Conservation (phyloP, 1,139 yeast genomes). For the Chernovozyma sophiae-reginae region DNA sequence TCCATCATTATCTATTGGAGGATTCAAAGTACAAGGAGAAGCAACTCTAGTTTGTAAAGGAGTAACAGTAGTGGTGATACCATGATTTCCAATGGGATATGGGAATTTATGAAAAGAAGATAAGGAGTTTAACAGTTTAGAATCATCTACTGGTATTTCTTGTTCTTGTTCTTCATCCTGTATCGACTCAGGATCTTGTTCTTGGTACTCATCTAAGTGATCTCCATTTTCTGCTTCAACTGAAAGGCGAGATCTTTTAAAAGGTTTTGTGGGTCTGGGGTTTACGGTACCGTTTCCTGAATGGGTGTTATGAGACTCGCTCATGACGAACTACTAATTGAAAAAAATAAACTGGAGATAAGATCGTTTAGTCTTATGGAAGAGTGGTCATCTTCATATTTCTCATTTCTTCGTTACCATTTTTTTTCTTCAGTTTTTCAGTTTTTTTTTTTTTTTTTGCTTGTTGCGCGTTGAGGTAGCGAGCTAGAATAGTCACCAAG, state of each 20-base stretch:
- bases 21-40: conserved; percentile 75
- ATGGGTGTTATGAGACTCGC: not conserved
- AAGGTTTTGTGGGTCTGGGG: conserved; percentile 23
- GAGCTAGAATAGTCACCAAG: too few relatives aligned
- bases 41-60: conserved; percentile 77
- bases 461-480: too few relatives aligned
- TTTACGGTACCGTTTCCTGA: conserved; percentile 15
- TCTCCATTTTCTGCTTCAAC: conserved; percentile 9
- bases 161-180: not conserved
- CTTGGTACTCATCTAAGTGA: not conserved
- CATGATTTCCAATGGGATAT: not conserved
- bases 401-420: too few relatives aligned
- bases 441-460: too few relatives aligned
- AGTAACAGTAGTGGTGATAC: too few relatives aligned
- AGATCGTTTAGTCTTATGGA: too few relatives aligned
- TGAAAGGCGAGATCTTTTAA: conserved; percentile 21
- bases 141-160: not conserved
- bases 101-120: not conserved
- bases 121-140: not conserved
- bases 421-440: too few relatives aligned
- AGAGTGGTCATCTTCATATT: too few relatives aligned
- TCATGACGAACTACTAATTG: too few relatives aligned
- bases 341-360: too few relatives aligned
- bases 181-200: too few relatives aligned
- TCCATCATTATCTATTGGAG: conserved; percentile 88